Base-by-base conservation (phyloP, 164 flowering plant species). In the Chimonanthus salicifolius region DNA sequence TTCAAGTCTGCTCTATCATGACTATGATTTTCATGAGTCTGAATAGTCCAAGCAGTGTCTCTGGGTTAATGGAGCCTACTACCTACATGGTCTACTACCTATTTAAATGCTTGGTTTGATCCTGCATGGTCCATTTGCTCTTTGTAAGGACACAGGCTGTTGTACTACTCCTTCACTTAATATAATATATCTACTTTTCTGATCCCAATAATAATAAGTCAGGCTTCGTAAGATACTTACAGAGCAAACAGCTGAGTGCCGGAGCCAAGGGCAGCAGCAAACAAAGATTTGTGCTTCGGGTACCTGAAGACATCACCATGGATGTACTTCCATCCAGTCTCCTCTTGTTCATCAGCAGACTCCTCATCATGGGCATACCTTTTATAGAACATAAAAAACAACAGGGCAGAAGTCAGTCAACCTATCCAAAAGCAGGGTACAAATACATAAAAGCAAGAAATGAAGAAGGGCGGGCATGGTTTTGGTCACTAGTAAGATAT, bases 341-440 rank as follows among this genome's bases (percentile, higher is more conserved):
- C 85, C 48, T 83, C 85, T 69, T 83, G 85, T 58, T 83, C 85
- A 33, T 83, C 85, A 43, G 80, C 82, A 21, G 79, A 21, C 50
- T 83, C 85, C 75, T 83, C 85, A 51, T 83, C 83, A 67, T 81
- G 85, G n/a, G 83, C 78, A 71, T 81, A 83, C 75, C 85, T 83
- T 74, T 48, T 47, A 49, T 1, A 49, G 18, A 49, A 72, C 33
- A n/a, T 11, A 44, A 49, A 4, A 49, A 10, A 6, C n/a, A 72
- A 69, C 43, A 15, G 47, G 60, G 49, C 4, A 58, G 50, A 16
- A 4, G 43, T 69, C 46, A 49, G 43, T 69, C 60, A 43, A 69
- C 5, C 46, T 49, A 69, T 51, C 11, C n/a, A 51, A 49, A 50
- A 54, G 60, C 16, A 33, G 33, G 33, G 33, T 33, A 33, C 33